phyloP scores from a whole-genome alignment of 2,329 filamentous ascomycete genomes.

The Beauveria asiatica region DNA sequence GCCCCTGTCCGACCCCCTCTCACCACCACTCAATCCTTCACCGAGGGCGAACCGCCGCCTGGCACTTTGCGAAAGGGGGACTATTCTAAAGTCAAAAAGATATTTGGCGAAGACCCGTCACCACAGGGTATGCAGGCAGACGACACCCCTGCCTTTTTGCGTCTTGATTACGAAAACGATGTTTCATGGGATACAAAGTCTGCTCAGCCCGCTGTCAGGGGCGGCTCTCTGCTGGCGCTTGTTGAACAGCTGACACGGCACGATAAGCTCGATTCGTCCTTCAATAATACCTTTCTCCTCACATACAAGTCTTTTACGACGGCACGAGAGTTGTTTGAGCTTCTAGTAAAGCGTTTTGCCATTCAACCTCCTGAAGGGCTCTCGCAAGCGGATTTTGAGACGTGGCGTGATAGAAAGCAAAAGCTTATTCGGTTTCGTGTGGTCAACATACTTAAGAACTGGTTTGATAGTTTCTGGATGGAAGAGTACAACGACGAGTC shows the following conservation, averaged over 20 bases:
- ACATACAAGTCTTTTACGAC: constrained; percentile 94
- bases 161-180: constrained; percentile 79
- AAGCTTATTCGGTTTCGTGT: constrained; percentile 93
- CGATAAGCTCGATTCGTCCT: constrained; percentile 87
- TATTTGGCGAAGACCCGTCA: constrained; percentile 56
- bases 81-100: constrained; percentile 55
- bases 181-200: constrained; percentile 81
- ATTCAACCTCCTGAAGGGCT: constrained; percentile 86
- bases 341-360: constrained; percentile 83
- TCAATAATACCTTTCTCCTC: constrained; percentile 95
- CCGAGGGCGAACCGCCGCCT: constrained; percentile 46
- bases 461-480: constrained; percentile 99
- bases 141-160: constrained; percentile 75
- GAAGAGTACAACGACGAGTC: constrained; percentile 80
- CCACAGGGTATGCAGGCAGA: constrained; percentile 47
- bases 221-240: constrained; percentile 78
- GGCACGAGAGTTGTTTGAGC: constrained; percentile 83
- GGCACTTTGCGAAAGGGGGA: constrained; percentile 51
- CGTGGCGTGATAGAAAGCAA: constrained; percentile 90
- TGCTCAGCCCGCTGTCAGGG: constrained; percentile 69
- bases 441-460: constrained; percentile 95
- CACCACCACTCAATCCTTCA: constrained; percentile 53
- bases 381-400: constrained; percentile 64
- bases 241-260: constrained; percentile 94
- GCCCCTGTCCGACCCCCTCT: constrained; percentile 37